Conservation (phyloP, 441 rosid genomes). For the Omphalea diandra region DNA sequence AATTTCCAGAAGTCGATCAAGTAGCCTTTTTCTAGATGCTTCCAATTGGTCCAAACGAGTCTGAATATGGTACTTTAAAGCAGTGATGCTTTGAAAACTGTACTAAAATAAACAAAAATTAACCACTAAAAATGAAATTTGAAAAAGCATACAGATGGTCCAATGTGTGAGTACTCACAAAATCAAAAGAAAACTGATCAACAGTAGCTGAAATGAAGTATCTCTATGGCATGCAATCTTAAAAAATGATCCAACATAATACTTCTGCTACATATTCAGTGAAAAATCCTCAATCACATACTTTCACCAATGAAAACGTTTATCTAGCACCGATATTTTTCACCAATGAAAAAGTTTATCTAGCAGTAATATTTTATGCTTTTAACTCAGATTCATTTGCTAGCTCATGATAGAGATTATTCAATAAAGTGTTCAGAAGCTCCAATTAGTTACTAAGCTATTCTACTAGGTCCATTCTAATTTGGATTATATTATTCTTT, state of each 20-base stretch:
- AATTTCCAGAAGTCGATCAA: conserved; percentile 69
- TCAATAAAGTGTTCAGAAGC: not conserved
- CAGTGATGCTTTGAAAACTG: conserved; percentile 74
- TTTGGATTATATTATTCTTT: no score
- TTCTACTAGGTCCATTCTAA: no score
- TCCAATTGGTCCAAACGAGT: conserved; percentile 75
- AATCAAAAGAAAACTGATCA: not conserved
- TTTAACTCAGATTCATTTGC: not conserved
- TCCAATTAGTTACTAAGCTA: no score
- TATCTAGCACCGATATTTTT: no score
- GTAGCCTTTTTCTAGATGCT: conserved; percentile 59
- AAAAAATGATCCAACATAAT: not conserved
- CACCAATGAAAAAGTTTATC: no score
- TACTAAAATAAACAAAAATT: conserved; percentile 27
- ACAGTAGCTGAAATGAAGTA: not conserved
- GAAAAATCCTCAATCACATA: not conserved
- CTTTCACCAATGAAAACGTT: no score
- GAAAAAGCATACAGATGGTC: not conserved
- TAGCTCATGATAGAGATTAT: no score
- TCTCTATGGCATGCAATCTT: not conserved
- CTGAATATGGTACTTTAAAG: conserved; percentile 83
- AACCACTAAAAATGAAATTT: conserved; percentile 14
- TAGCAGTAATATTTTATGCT: not conserved
- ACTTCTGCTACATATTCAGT: no score
- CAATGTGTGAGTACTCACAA: not conserved